Percentiles rank a stretch among this genome's conserved stretches.
Evolutionary conservation across 495 filamentous ascomycete genomes (phyloP).

Genomic region (Diplogelasinospora grovesii): DNA sequence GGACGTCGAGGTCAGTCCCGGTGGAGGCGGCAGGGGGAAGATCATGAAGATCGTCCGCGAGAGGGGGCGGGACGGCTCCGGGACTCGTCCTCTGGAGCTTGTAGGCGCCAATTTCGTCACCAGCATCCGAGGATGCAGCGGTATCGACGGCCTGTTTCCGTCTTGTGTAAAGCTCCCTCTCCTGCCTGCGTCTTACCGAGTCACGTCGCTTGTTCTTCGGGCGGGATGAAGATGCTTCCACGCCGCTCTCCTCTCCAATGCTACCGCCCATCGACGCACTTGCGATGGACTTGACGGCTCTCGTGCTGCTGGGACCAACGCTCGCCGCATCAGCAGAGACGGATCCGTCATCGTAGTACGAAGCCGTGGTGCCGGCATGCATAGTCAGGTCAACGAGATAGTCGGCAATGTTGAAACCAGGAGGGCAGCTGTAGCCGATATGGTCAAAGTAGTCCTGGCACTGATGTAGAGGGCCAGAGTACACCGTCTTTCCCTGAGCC

Average conservation of each 20-base stretch:
- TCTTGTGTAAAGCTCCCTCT: conserved; percentile 82
- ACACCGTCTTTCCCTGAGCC: conserved; percentile 83
- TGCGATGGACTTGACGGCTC: conserved; percentile 85
- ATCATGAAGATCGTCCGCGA: conserved; percentile 61
- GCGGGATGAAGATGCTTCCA: conserved; percentile 40
- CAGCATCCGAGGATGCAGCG: conserved; percentile 59
- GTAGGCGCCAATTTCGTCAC: conserved; percentile 52
- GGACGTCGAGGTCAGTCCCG: conserved; percentile 73
- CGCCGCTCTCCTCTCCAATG: conserved; percentile 46
- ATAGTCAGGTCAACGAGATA: conserved; percentile 96
- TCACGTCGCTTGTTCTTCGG: conserved; percentile 62
- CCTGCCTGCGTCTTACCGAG: conserved; percentile 76
- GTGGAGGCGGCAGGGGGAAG: conserved; percentile 61
- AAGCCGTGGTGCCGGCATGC: conserved; percentile 57
- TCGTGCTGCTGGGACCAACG: conserved; percentile 78
- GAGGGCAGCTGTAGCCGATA: conserved; percentile 84
- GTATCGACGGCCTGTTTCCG: conserved; percentile 61
- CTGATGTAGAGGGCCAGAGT: conserved; percentile 80
- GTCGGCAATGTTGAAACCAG: conserved; percentile 97
- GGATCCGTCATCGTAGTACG: conserved; percentile 44
- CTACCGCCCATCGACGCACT: conserved; percentile 68
- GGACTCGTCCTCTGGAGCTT: conserved; percentile 59
- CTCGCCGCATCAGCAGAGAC: conserved; percentile 57
- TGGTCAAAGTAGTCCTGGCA: conserved; percentile 92
- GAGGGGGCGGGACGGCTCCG: conserved; percentile 54